Evolutionary conservation across 2,329 filamentous ascomycete species (phyloP), one percentile per base, ranked within the genome.

Genomic region (Endothia cerciana): DNA sequence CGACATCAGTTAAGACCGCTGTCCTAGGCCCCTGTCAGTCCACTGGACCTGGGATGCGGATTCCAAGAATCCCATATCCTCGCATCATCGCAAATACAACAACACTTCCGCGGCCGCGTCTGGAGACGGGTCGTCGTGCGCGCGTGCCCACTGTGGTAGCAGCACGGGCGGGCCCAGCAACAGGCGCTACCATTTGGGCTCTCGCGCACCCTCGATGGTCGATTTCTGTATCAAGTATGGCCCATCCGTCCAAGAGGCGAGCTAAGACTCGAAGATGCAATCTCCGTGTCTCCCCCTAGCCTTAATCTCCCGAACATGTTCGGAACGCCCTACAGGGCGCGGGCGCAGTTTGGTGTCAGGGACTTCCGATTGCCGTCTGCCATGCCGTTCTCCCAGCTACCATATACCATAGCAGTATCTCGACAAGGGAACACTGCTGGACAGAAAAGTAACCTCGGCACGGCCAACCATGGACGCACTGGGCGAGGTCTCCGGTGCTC

Each of bases 311-410:
- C 43, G 58, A 47, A 33, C 58, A 60, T 8, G 8, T 47, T 38
- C 58, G 58, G 58, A 60, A n/a, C 58, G 58, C 41, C 43, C 33
- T 49, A 30, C 28, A 49, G 15, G 58, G 58, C 58, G 19, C 43
- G 43, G 53, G 28, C 25, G 25, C 49, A 53, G 49, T 11, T 55
- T 30, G 51, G 28, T 53, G 28, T 3, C 7, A 22, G n/a, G n/a
- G 41, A 19, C 15, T 41, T 41, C 15, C 1, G 15, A 45, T 6
- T 19, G 41, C 41, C 41, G 19, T 45, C 2, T 25, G n/a, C 45
- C 28, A 4, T 33, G 13, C 1, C 30, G 15, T 33, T 4, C 25
- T 53, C 49, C 15, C 13, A 53, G 17, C 15, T 53, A 2, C 17
- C 49, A 11, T 53, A n/a, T n/a, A n/a, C 6, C 33, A 10, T 36